Evolutionary conservation across 345 rosid species (phyloP), one percentile per base, ranked within the genome.

Genomic region (Brassica nigra): DNA sequence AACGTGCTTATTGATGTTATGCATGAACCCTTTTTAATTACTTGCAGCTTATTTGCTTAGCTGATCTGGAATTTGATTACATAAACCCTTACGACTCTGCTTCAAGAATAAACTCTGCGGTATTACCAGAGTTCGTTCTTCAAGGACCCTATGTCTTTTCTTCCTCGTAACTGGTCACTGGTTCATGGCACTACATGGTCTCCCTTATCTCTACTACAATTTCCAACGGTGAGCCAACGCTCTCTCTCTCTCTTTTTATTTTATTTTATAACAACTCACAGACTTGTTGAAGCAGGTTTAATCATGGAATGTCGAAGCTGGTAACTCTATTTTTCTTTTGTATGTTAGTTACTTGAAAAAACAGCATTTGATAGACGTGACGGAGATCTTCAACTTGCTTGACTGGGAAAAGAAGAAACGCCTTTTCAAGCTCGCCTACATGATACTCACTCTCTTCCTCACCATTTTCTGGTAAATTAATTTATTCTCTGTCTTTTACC

Each of bases 311-410:
- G 44, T 39, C 11, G 39, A 36, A 39, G 47, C 47, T 44, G 52
- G 33, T 10, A 39, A 39, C 44, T 77, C n/a, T 61, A 34, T 58
- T 66, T 67, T 44, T 12, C 16, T 49, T 29, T 57, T 18, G 20
- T 12, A 2, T 58, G 37, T 31, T 78, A 95, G 98, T 74, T 95
- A 90, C 82, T 87, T 86, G 23, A 81, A 34, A 44, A 71, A 75
- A 76, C 84, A 83, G 14, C 98, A 95, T 84, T 81, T 95, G 73
- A 68, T 91, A 75, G 97, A 95, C 73, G 98, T 95, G 49, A 95
- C 99, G 0, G 96, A 95, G 91, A 93, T 95, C 76, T 93, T 91
- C 84, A 95, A 95, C 89, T 80, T 81, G 82, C 96, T 95, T 33
- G 81, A 77, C 36, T 81, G 92, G 92, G 99, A 95, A 87, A 93